Base-by-base conservation (phyloP, 2,329 filamentous ascomycete species). In the Xylaria multiplex region DNA sequence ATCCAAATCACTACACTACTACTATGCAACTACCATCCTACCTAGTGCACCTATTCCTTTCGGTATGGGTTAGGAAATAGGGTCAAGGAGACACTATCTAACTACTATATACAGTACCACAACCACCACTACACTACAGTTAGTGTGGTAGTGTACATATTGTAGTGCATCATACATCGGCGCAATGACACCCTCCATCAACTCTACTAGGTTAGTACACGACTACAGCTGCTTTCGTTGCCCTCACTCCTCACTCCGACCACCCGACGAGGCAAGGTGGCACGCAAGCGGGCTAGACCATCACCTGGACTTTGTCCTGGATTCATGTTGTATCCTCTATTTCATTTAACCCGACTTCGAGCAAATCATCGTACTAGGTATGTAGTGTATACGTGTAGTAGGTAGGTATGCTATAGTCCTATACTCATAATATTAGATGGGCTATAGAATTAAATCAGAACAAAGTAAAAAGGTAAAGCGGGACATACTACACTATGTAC, bases 101-200 rank as follows among this genome's bases (percentile, higher is more conserved):
- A n/a, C n/a, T n/a, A n/a, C n/a, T n/a, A n/a, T n/a, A n/a, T n/a
- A n/a, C n/a, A n/a, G n/a, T n/a, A n/a, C n/a, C n/a, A n/a, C n/a
- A n/a, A n/a, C n/a, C n/a, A n/a, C 19, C 2, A 27, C 2, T 6
- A 49, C 11, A 37, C 35, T 37, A 37, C 35, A 37, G 8, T 37
- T 37, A 37, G 35, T 13, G 35, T 13, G 11, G 8, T 37, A 37
- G 35, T 37, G 35, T 37, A 37, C 43, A 13, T 37, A 37, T 5
- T 13, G 22, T 49, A 14, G 37, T 40, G 11, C 13, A 14, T 13
- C 46, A 22, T 56, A 57, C 48, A 50, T 61, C 50, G 49, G 46
- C 55, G 59, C 40, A 62, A 64, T 67, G 67, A 42, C 45, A 69
- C 67, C 60, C 58, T 64, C 63, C 64, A 62, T 59, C 37, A 55